A percentile compares a stretch with the other conserved stretches of the same genome.
These are phyloP conservation scores for Sicyos edulis DNA, from an alignment of 306 rosid species.

Conservation along the genomic window DNA sequence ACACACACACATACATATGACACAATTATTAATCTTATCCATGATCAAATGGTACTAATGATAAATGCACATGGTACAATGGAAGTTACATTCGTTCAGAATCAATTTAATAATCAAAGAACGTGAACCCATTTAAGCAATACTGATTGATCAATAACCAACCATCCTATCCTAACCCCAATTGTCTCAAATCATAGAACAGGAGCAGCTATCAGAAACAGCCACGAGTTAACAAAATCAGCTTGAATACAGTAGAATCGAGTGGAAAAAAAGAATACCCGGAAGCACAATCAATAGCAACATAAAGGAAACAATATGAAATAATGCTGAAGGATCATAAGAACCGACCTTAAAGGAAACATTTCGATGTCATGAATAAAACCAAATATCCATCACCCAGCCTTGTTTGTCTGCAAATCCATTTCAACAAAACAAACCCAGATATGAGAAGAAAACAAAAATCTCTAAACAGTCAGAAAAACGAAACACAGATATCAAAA, in stretches of 20 bases:
- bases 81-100: background rate
- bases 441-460: no score
- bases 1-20: background rate
- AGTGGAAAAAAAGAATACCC: background rate
- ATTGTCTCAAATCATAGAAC: background rate
- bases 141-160: background rate
- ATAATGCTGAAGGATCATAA: background rate
- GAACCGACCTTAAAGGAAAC: slow-evolving; percentile 67
- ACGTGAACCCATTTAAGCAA: background rate
- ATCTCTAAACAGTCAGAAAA: no score
- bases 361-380: slow-evolving; percentile 40
- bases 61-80: no score
- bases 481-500: no score
- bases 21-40: background rate
- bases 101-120: background rate
- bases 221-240: background rate
- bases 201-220: background rate
- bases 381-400: slow-evolving; percentile 26
- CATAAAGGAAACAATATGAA: no score
- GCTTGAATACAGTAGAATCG: background rate
- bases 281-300: no score
- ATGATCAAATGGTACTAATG: background rate
- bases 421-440: slow-evolving; percentile 8
- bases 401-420: slow-evolving; percentile 19
- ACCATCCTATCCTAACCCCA: background rate